phyloP scores from a whole-genome alignment of 805 yeast species.

The Candida arabinofermentans region DNA sequence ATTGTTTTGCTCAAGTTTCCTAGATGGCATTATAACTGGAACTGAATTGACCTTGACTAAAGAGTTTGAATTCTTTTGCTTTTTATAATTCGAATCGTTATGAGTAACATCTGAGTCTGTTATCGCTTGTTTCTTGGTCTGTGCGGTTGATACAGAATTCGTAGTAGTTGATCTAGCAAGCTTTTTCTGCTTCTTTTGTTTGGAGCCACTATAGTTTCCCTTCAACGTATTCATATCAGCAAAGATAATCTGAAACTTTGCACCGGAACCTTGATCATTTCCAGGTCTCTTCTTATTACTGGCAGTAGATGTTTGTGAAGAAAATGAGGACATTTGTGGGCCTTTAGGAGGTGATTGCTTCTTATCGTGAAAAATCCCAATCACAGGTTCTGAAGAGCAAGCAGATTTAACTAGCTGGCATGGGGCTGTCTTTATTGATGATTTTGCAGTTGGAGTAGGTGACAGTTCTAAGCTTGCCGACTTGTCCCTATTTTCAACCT shows the following conservation, averaged over 20 bases:
- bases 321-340: conserved; percentile 8
- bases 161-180: conserved; percentile 18
- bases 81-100: conserved; percentile 6
- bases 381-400: conserved; percentile 28
- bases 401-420: conserved; percentile 26
- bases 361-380: conserved; percentile 29
- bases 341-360: conserved; percentile 10
- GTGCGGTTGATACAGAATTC: conserved; percentile 4
- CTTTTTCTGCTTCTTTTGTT: conserved; percentile 10
- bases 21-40: conserved; percentile 9
- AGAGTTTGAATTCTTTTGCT: conserved; percentile 9
- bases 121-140: neutral
- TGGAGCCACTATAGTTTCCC: conserved; percentile 17
- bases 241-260: conserved; percentile 42
- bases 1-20: neutral
- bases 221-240: conserved; percentile 35
- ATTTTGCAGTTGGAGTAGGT: conserved; percentile 32
- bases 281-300: conserved; percentile 8
- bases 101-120: neutral
- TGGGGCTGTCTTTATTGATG: conserved; percentile 21
- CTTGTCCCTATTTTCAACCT: conserved; percentile 6
- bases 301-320: neutral
- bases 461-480: conserved; percentile 18
- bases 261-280: conserved; percentile 34
- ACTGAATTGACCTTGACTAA: conserved; percentile 13